Base-by-base conservation (phyloP, 2,329 filamentous ascomycete genomes). In the Coniochaeta hoffmannii region DNA sequence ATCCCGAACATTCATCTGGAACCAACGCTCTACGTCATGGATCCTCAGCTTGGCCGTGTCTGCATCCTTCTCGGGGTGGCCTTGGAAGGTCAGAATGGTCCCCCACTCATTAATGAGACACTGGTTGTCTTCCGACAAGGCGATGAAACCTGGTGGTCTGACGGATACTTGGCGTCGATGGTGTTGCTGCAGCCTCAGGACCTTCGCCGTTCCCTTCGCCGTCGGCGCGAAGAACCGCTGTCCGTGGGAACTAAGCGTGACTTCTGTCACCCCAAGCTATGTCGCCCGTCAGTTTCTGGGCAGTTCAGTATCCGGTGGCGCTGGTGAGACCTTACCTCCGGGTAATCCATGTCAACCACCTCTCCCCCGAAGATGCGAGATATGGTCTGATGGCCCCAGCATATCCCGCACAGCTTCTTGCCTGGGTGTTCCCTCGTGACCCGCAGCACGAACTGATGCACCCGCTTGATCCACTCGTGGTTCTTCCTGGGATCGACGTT, bases 311-410 rank as follows among this genome's bases (percentile, higher is more conserved):
- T 30, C 17, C 26, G 14, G 14, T 7, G 14, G 8, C 14, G 7
- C 15, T 41, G 14, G 26, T 11, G 28, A n/a, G 22, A 19, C 24
- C 64, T 62, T 55, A 75, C 69, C 66, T 76, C 69, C 31, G 69
- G 69, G n/a, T 55, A 46, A 4, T 67, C 63, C 62, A 73, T 70
- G 53, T 69, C 68, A n/a, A 63, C 66, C 5, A 76, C 60, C 51
- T 61, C 63, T 1, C 69, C 73, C 4, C 71, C 71, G 56, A 74
- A 72, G 19, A 73, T 60, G 17, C 69, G 61, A 4, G 63, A 63
- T 38, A 75, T 70, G 9, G 71, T 73, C 61, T 76, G 73, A 61
- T 76, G 74, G 12, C 73, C 73, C 73, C 73, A 76, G 60, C 70
- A 72, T n/a, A 72, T 68, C 7, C 70, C 69, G 6, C 68, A 57